phyloP scores from a whole-genome alignment of 371 early-diverging fungal species.

The Amoeboaphelidium occidentale region DNA sequence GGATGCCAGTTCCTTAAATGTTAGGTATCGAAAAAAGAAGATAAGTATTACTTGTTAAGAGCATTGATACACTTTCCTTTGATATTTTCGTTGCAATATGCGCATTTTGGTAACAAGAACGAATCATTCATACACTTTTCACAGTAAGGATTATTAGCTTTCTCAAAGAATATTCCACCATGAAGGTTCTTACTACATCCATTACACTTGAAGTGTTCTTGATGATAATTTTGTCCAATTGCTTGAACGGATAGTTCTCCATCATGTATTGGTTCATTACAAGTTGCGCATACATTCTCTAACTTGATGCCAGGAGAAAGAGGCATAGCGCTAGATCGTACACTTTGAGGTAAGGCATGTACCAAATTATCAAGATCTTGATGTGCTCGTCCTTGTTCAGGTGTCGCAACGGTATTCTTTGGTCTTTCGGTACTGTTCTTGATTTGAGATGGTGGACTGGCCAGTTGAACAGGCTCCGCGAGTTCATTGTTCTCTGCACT shows the following conservation, averaged over 20 bases:
- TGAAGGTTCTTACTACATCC: neutral
- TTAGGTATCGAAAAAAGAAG: neutral
- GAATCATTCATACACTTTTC: neutral
- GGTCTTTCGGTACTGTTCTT: too few relatives aligned
- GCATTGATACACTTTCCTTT: neutral
- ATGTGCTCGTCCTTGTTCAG: too few relatives aligned
- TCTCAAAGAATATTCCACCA: neutral
- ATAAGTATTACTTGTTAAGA: neutral
- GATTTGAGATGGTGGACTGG: too few relatives aligned
- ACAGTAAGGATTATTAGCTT: neutral
- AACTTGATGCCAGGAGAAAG: neutral
- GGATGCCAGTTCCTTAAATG: conserved; percentile 31
- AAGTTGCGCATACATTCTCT: neutral
- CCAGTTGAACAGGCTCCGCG: too few relatives aligned
- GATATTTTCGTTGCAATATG: neutral
- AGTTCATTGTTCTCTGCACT: too few relatives aligned
- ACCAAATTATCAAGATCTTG: too few relatives aligned
- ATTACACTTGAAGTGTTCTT: neutral
- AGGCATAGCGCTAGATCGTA: neutral
- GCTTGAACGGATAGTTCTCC: neutral
- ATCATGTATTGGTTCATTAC: neutral
- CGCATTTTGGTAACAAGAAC: neutral
- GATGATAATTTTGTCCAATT: neutral
- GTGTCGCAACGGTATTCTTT: too few relatives aligned
- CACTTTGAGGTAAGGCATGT: neutral